phyloP scores from a whole-genome alignment of 768 basidiomycete species.

The Lyophyllum decastes region DNA sequence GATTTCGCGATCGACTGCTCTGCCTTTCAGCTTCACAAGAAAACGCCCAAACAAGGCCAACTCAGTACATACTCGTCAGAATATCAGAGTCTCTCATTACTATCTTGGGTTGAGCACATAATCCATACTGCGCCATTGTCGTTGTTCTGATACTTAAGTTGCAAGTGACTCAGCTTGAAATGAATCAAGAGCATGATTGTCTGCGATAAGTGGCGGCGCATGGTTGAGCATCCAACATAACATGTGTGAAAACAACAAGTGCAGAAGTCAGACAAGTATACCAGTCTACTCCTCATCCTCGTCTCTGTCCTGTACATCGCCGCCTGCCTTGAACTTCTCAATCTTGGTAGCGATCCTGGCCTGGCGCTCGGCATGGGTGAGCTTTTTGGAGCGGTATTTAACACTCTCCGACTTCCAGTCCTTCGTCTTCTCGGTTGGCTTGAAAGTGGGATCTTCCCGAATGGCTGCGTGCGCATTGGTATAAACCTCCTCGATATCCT shows the following conservation, averaged over 20 bases:
- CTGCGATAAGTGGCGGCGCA: neutral
- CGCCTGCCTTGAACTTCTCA: conserved; percentile 81
- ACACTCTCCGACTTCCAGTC: conserved; percentile 89
- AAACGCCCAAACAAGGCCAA: conserved; percentile 39
- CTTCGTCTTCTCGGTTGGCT: conserved; percentile 83
- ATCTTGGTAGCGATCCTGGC: conserved; percentile 86
- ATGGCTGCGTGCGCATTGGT: conserved; percentile 92
- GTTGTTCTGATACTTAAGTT: neutral
- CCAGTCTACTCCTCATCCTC: conserved; percentile 65
- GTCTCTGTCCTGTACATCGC: conserved; percentile 54
- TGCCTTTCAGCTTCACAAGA: conserved; percentile 53
- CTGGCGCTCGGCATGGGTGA: conserved; percentile 77
- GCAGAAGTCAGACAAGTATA: neutral
- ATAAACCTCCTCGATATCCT: conserved; percentile 97
- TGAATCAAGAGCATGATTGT: neutral
- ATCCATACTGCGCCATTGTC: conserved; percentile 40
- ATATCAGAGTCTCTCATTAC: conserved; percentile 32
- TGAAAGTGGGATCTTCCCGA: conserved; percentile 91
- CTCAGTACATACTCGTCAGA: conserved; percentile 41
- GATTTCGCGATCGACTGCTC: conserved; percentile 55
- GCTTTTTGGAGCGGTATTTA: conserved; percentile 69
- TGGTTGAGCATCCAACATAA: conserved; percentile 8
- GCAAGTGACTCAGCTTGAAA: no score
- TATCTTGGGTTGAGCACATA: conserved; percentile 56
- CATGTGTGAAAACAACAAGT: neutral